These are phyloP conservation scores for Hylodesmum podocarpum DNA, from an alignment of 306 rosid genomes.

Conservation along the genomic window DNA sequence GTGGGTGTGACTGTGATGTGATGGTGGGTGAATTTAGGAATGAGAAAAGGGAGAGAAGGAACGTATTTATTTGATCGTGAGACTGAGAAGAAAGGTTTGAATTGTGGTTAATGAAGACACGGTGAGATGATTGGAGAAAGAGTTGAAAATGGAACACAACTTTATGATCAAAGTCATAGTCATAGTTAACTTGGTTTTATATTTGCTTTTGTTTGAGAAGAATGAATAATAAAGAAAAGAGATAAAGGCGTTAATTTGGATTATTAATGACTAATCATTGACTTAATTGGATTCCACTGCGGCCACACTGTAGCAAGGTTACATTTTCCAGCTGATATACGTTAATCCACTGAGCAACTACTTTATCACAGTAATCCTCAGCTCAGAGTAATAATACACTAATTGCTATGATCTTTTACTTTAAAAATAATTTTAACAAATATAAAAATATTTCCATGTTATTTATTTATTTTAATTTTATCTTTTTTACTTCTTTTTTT, in stretches of 20 bases:
- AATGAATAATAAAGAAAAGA: not conserved
- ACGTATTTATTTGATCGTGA: conserved; percentile 1
- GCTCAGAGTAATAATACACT: not conserved
- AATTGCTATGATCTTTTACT: too few relatives aligned
- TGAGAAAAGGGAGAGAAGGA: not conserved
- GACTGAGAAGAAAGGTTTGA: not conserved
- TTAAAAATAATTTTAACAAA: not conserved
- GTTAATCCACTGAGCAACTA: not conserved
- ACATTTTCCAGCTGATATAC: not conserved
- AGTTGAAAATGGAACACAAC: not conserved
- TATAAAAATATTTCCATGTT: not conserved
- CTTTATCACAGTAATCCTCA: not conserved
- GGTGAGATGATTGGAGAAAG: not conserved
- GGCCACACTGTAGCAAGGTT: not conserved
- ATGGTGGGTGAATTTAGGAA: not conserved
- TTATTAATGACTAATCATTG: not conserved
- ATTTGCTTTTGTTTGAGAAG: not conserved
- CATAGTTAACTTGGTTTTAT: not conserved
- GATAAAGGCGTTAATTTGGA: not conserved
- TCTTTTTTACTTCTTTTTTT: not conserved
- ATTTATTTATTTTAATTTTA: not conserved
- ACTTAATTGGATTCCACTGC: not conserved
- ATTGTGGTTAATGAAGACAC: conserved; percentile 6
- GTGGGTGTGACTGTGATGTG: not conserved
- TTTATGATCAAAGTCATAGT: not conserved